Base-by-base conservation (phyloP, 2,329 filamentous ascomycete species). In the Fusarium abutilonis region DNA sequence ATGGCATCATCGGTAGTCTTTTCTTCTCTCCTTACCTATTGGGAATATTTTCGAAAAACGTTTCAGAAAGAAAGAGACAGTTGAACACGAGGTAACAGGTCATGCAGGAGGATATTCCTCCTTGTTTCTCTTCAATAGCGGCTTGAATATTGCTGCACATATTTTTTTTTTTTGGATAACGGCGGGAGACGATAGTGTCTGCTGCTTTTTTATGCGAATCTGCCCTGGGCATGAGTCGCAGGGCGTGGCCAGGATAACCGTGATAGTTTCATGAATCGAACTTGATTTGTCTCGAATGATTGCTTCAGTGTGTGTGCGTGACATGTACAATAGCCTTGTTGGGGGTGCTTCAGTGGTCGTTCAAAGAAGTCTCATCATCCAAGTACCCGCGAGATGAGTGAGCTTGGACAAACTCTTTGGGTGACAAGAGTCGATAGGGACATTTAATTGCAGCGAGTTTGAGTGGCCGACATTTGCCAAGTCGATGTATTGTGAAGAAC, bases 241-340 rank as follows among this genome's bases (percentile, higher is more conserved):
- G 50, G 21, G 35, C 48, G 61, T 69, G 64, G 57, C 56, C 52
- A 38, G 51, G 39, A 51, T 47, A 56, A 53, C 36, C 43, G 56
- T 65, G 50, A 42, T 54, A 64, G 63, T 68, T 66, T 19, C 58
- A 52, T 54, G 38, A 56, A 63, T 67, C 52, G 62, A 66, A 26
- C 23, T 49, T 52, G 51, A 29, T 23, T 66, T 63, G 53, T 63
- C 63, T 65, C 63, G 13, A 48, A 35, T 39, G 21, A 7, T 14
- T 17, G 6, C 35, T 17, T 13, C 21, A 6, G 23, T 28, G 21
- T 29, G 13, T 17, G 14, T 35, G 53, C 10, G 31, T 39, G 34
- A 26, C 17, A 1, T 19, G 32, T 23, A 6, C 19, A 11, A 45
- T 34, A 34, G 9, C n/a, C 23, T 14, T 56, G 7, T 3, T n/a